Base-by-base conservation (phyloP, 345 rosid species). In the Pseudoturritis turrita region DNA sequence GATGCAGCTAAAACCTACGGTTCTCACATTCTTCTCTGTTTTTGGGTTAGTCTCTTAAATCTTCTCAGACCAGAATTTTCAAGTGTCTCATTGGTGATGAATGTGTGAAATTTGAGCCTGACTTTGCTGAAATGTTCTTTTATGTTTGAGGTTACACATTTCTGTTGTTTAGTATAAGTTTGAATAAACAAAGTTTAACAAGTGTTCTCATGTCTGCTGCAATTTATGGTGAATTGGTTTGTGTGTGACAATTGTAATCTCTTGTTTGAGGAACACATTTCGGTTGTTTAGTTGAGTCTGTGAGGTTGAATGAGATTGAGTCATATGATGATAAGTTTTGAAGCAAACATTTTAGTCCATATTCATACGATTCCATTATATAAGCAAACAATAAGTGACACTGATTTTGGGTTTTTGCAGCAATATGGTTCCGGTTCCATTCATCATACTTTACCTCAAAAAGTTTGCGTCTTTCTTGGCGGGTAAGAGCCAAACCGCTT, bases 381-480 rank as follows among this genome's bases (percentile, higher is more conserved):
- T 68, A 45, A 59, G 57, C 31, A 43, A 43, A 1, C 33, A 41
- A 41, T 18, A 60, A 40, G 51, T 61, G 63, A 53, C 40, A 2
- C 5, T 68, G 21, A 28, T 36, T 52, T 36, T 19, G 63, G 7
- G n/a, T 33, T 46, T 67, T 66, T 79, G 81, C 81, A 93, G 97
- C 80, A 93, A 93, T 67, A 90, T 93, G 98, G 85, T 90, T 79
- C 98, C 97, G 9, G 97, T 93, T 62, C 98, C 98, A 13, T 86
- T 89, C 77, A 90, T 93, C 44, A 59, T 93, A 74, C 92, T 93
- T 35, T 83, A 85, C 78, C 79, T 89, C 66, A 89, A 89, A 84
- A 85, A 60, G 69, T 40, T 93, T 35, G 88, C 94, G 6, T 76
- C 87, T 50, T 87, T 86, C 70, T 62, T 93, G 7, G 87, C 96